Base-by-base conservation (phyloP, 805 yeast species). In the Pichia nanzhaoensis region DNA sequence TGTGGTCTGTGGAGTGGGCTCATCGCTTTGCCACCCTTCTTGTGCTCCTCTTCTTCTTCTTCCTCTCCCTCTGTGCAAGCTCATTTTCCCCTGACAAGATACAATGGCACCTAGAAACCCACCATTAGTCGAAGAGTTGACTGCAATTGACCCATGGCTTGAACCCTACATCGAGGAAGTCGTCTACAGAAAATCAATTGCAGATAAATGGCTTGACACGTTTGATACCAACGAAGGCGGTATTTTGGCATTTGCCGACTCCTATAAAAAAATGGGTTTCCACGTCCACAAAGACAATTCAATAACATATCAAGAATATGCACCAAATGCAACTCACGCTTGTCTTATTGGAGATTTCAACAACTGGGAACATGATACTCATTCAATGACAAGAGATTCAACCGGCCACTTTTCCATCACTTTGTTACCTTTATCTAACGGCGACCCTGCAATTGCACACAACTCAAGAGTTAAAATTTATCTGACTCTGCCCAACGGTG, bases 271-370 rank as follows among this genome's bases (percentile, higher is more conserved):
- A 18, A 85, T 80, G 65, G 99, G 99, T 1, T 67, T 93, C 49
- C 89, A 86, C 55, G 80, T 82, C 12, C 68, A 76, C 50, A 57
- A 57, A 13, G 74, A 76, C 44, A 76, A 78, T 49, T 71, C 75
- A 6, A 76, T 90, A 41, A 61, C 66, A 2, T 84, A 84, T 57
- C 71, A 77, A 21, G 95, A 91, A 64, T 91, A 96, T 80, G 89
- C 95, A 1, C 99, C 98, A 5, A 83, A 87, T 57, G 98, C 96
- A 1, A 57, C 56, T 4, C 68, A 61, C 38, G 96, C 93, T 2
- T 74, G 79, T 44, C 61, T 91, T n/a, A 82, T 86, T 46, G 99
- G 99, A 14, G 98, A 91, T 42, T 91, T 93, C 73, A 91, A 91
- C 64, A 59, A 71, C 50, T 91, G 99, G 99, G 69, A 80, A 53